These are phyloP conservation scores for Parachaetomium inaequale DNA, from an alignment of 495 filamentous ascomycete species.

Conservation along the genomic window DNA sequence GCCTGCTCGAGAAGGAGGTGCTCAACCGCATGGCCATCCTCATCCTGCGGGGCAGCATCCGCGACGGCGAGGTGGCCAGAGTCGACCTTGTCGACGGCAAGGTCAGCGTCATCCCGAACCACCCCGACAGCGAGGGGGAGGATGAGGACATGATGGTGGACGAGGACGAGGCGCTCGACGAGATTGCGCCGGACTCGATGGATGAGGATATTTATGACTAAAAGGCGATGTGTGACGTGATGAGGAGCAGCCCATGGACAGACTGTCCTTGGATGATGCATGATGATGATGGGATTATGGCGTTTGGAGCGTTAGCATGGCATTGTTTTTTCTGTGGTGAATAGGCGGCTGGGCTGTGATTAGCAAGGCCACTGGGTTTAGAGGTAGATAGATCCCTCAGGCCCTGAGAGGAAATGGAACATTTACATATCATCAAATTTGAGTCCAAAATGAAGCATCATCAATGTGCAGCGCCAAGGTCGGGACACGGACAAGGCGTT, in stretches of 20 bases:
- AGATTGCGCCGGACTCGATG: constrained; percentile 67
- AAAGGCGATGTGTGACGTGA: neutral
- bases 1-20: constrained; percentile 93
- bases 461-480: no score
- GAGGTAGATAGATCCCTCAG: constrained; percentile 11
- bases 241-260: neutral
- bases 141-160: constrained; percentile 66
- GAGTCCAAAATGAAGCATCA: no score
- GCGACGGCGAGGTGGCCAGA: constrained; percentile 76
- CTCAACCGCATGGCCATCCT: constrained; percentile 88
- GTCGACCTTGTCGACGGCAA: constrained; percentile 71
- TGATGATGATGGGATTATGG: neutral
- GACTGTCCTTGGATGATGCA: neutral
- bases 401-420: neutral
- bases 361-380: neutral
- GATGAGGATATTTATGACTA: constrained; percentile 50
- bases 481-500: constrained; percentile 10
- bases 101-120: constrained; percentile 78
- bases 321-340: neutral
- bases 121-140: constrained; percentile 56
- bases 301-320: constrained; percentile 1
- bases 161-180: constrained; percentile 64
- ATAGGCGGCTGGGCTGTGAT: neutral
- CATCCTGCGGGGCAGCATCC: constrained; percentile 77
- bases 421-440: neutral